These are phyloP conservation scores for Cutaneotrichosporon arboriforme DNA, from an alignment of 1,284 basidiomycete genomes.

Conservation along the genomic window DNA sequence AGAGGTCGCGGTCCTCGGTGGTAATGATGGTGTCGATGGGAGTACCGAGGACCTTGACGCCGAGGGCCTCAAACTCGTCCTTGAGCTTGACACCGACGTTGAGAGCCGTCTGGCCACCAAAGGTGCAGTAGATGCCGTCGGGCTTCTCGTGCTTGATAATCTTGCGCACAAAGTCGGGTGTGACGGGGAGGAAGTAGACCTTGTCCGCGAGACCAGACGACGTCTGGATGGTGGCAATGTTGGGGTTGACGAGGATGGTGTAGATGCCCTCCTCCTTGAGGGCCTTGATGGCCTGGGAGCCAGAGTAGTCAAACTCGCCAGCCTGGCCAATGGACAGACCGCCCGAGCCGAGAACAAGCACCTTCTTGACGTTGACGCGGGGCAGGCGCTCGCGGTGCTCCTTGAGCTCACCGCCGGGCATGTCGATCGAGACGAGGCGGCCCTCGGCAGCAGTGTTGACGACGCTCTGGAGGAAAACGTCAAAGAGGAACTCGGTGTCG, in stretches of 20 bases:
- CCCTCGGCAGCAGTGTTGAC: conserved; percentile 67
- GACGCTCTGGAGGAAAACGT: conserved; percentile 90
- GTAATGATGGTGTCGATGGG: conserved; percentile 96
- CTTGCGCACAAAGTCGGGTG: conserved; percentile 94
- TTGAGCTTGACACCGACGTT: conserved; percentile 97
- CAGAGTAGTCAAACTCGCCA: conserved; percentile 98
- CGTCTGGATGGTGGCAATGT: conserved; percentile 99
- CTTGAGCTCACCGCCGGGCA: conserved; percentile 80
- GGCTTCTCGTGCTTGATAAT: conserved; percentile 98
- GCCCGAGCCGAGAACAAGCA: conserved; percentile 95
- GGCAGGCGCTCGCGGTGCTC: conserved; percentile 69
- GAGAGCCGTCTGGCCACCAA: conserved; percentile 95
- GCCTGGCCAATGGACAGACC: conserved; percentile 97
- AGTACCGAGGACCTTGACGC: conserved; percentile 90
- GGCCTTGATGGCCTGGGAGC: conserved; percentile 98
- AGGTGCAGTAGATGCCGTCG: conserved; percentile 97
- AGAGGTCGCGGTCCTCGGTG: conserved; percentile 93
- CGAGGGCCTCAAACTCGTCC: conserved; percentile 81
- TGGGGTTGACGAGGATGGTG: conserved; percentile 96
- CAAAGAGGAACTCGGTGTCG: conserved; percentile 98
- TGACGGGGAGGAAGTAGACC: conserved; percentile 98
- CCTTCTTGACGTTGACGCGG: conserved; percentile 75
- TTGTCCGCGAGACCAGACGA: conserved; percentile 97
- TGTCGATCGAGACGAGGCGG: conserved; percentile 65
- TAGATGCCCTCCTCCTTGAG: conserved; percentile 98